A percentile compares a stretch with the other conserved stretches of the same genome.
Conservation (phyloP, 495 filamentous ascomycete genomes). For the Podospora fimiseda region DNA sequence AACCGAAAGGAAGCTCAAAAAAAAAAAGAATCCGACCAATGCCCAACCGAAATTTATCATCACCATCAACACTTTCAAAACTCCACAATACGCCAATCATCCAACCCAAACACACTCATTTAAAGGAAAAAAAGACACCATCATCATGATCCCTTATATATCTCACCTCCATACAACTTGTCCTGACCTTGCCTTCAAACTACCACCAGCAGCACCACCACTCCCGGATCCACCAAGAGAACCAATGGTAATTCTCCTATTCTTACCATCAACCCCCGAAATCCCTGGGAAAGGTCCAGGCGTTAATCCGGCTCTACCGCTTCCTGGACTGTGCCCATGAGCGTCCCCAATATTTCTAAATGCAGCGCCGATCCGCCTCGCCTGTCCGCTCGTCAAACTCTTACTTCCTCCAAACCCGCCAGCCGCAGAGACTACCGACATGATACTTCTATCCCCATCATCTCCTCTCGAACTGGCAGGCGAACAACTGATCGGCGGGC, state of each 20-base stretch:
- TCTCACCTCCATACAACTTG: not conserved
- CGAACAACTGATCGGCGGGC: conserved; percentile 40
- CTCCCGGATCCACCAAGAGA: conserved; percentile 5
- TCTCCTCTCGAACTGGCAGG: conserved; percentile 23
- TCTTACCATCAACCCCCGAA: conserved; percentile 14
- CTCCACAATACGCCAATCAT: no score
- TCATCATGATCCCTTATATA: not conserved
- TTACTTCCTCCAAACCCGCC: conserved; percentile 7
- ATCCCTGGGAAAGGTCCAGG: conserved; percentile 2
- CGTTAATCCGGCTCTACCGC: not conserved
- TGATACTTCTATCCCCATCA: not conserved
- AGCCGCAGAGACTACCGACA: no score
- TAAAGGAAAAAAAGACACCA: not conserved
- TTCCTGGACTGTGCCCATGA: not conserved
- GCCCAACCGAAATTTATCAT: no score
- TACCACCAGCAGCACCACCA: not conserved
- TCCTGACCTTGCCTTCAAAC: not conserved
- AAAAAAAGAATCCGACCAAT: no score
- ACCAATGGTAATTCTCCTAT: conserved; percentile 31
- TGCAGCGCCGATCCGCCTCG: conserved; percentile 34
- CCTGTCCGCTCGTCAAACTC: conserved; percentile 37
- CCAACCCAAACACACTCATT: no score
- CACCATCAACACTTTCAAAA: no score
- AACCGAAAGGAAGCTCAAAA: no score
- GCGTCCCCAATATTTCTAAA: not conserved